phyloP scores from a whole-genome alignment of 2,329 filamentous ascomycete species.

The Claviceps monticola region DNA sequence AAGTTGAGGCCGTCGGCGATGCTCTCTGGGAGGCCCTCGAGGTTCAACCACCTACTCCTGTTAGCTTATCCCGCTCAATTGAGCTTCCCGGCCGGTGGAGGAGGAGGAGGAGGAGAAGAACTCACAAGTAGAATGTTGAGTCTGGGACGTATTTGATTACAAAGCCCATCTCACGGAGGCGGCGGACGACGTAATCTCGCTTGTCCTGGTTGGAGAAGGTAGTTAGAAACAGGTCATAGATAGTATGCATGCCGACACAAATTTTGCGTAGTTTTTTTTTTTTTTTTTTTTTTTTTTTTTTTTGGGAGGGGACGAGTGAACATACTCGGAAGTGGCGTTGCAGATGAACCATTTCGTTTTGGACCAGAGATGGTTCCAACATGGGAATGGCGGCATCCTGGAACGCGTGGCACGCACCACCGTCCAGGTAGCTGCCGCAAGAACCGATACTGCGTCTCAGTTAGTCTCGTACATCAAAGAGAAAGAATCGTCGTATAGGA shows the following conservation, averaged over 20 bases:
- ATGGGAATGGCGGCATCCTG: slow-evolving; percentile 86
- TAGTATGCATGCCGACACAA: not conserved
- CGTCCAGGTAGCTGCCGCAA: slow-evolving; percentile 87
- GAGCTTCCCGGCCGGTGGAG: not conserved
- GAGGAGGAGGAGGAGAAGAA: not conserved
- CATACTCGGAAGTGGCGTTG: slow-evolving; percentile 68
- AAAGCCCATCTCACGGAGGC: slow-evolving; percentile 79
- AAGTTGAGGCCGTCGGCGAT: slow-evolving; percentile 93
- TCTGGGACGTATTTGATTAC: slow-evolving; percentile 71
- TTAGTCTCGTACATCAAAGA: slow-evolving; percentile 3
- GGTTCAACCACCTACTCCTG: slow-evolving; percentile 38
- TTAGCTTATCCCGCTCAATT: not conserved
- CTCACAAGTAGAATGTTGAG: slow-evolving; percentile 85
- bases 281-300: no score
- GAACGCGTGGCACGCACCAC: slow-evolving; percentile 88
- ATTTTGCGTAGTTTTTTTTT: not conserved
- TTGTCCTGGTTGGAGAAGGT: slow-evolving; percentile 42
- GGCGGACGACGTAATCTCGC: slow-evolving; percentile 75
- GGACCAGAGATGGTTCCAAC: slow-evolving; percentile 75
- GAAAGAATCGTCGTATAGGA: not conserved
- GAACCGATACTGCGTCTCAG: slow-evolving; percentile 50
- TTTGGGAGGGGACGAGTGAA: not conserved
- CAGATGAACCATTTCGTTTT: slow-evolving; percentile 74
- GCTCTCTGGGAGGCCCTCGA: slow-evolving; percentile 55
- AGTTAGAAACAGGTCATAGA: not conserved